Percentiles rank a stretch among this genome's conserved stretches.
These are phyloP conservation scores for Camellia sinensis DNA, from an alignment of 148 eudicot species.

Conservation along the genomic window DNA sequence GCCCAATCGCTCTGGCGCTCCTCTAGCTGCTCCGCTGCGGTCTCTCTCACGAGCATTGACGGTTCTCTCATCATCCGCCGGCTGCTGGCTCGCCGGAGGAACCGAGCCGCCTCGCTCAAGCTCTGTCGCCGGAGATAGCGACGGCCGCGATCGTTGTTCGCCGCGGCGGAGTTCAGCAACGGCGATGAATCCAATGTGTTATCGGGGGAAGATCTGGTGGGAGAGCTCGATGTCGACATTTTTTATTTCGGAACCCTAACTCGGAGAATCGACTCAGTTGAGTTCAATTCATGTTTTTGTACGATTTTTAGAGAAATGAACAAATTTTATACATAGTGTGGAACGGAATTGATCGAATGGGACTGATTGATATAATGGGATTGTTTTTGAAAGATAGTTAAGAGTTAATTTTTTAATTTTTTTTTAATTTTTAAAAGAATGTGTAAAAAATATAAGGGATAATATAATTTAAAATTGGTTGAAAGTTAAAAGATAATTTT, in stretches of 20 bases:
- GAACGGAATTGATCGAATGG: not conserved
- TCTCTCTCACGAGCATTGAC: slow-evolving; percentile 62
- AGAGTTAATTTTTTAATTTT: too few relatives aligned
- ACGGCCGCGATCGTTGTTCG: slow-evolving; percentile 12
- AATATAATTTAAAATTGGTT: too few relatives aligned
- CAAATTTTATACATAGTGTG: not conserved
- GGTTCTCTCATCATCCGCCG: slow-evolving; percentile 48
- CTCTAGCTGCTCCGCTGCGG: slow-evolving; percentile 69
- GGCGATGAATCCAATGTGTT: slow-evolving; percentile 27
- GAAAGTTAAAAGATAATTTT: too few relatives aligned
- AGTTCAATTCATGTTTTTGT: not conserved
- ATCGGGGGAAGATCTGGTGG: slow-evolving; percentile 12
- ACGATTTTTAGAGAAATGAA: not conserved
- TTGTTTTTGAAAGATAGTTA: too few relatives aligned
- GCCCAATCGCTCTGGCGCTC: slow-evolving; percentile 78
- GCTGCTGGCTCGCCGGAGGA: slow-evolving; percentile 56
- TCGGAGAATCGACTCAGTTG: not conserved
- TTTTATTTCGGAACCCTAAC: not conserved
- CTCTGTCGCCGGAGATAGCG: slow-evolving; percentile 32
- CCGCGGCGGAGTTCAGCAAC: slow-evolving; percentile 19
- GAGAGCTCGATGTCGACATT: slow-evolving; percentile 14
- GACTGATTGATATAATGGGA: not conserved
- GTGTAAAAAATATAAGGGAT: too few relatives aligned
- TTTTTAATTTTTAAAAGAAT: too few relatives aligned
- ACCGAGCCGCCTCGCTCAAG: slow-evolving; percentile 55